Evolutionary conservation across 352 stramenopile species (phyloP).

Genomic region (Blastocystis hominis): DNA sequence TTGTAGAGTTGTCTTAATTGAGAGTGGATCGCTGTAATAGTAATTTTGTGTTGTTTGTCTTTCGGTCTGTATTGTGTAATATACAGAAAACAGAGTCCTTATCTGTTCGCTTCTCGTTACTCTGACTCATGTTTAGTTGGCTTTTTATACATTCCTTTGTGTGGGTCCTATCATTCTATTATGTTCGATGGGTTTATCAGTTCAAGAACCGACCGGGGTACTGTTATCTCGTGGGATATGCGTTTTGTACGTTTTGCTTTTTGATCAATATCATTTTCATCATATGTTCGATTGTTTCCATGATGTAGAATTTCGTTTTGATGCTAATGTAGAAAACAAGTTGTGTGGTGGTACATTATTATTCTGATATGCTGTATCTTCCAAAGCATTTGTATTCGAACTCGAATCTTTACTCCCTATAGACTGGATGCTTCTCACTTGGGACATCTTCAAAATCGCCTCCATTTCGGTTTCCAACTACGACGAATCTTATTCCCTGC

Average conservation of each 20-base stretch:
- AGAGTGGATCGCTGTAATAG: neutral
- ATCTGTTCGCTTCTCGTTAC: neutral
- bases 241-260: neutral
- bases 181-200: neutral
- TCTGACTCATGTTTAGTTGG: neutral
- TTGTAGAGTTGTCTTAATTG: neutral
- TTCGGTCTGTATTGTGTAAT: neutral
- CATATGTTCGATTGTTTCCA: neutral
- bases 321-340: neutral
- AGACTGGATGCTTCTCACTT: neutral
- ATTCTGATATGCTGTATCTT: neutral
- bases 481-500: constrained; percentile 25
- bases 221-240: neutral
- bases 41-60: neutral
- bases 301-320: neutral
- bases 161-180: neutral
- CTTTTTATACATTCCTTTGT: neutral
- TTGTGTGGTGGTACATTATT: neutral
- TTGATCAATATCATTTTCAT: neutral
- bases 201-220: neutral
- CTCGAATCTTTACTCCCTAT: neutral
- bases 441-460: neutral
- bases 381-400: neutral
- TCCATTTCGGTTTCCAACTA: neutral
- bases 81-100: neutral